These are phyloP conservation scores for Pseudogymnoascus sp. DNA, from an alignment of 2,329 filamentous ascomycete species.

Conservation along the genomic window DNA sequence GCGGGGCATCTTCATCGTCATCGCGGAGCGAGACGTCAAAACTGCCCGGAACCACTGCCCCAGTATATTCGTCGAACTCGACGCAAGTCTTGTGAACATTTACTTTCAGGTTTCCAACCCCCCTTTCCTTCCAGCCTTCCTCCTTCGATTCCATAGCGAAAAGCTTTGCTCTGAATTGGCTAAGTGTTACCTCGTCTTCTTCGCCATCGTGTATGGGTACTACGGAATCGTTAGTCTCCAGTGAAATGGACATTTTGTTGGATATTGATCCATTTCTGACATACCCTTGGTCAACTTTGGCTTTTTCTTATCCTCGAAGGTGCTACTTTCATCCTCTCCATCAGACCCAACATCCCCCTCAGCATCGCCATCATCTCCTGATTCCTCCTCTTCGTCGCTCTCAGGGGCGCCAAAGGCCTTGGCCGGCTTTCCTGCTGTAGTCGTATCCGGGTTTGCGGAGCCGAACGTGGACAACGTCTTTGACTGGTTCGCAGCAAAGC, in stretches of 20 bases:
- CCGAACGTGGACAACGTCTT: slow-evolving; percentile 21
- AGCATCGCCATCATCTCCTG: slow-evolving; percentile 32
- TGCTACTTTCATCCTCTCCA: slow-evolving; percentile 40
- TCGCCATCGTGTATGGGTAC: slow-evolving; percentile 77
- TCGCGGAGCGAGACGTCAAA: slow-evolving; percentile 50
- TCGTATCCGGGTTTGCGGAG: slow-evolving; percentile 27
- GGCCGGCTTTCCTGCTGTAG: slow-evolving; percentile 47
- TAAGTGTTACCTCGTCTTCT: slow-evolving; percentile 67
- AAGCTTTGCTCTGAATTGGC: slow-evolving; percentile 73
- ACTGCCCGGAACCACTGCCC: slow-evolving; percentile 40
- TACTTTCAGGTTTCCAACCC: slow-evolving; percentile 74
- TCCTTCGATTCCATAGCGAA: slow-evolving; percentile 64
- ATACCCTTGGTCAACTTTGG: slow-evolving; percentile 61
- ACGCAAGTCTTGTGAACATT: slow-evolving; percentile 59
- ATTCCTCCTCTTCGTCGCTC: slow-evolving; percentile 47
- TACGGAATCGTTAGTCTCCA: slow-evolving; percentile 27
- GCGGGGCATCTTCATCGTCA: slow-evolving; percentile 27
- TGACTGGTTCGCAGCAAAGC: slow-evolving; percentile 18
- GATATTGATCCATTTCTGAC: slow-evolving; percentile 24
- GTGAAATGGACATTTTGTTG: slow-evolving; percentile 17
- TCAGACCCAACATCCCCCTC: slow-evolving; percentile 37
- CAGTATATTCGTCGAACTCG: slow-evolving; percentile 44
- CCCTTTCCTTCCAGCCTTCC: slow-evolving; percentile 79
- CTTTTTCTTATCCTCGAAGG: slow-evolving; percentile 55
- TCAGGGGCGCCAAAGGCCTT: slow-evolving; percentile 73